Evolutionary conservation across 805 yeast genomes (phyloP).

Genomic region (Ogataea pignaliae): DNA sequence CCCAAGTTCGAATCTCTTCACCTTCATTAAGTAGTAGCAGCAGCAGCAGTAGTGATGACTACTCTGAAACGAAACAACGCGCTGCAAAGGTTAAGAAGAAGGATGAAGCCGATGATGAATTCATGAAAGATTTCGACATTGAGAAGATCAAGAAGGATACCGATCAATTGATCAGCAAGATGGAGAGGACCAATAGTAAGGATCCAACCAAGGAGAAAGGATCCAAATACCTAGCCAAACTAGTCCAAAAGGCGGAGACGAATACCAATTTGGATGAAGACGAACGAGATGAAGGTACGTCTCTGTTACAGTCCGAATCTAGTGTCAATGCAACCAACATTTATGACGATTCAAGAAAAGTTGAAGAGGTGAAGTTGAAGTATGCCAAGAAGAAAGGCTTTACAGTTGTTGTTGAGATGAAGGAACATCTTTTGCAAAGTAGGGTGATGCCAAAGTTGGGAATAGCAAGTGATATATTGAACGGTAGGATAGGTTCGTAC

Average conservation of each 20-base stretch:
- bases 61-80: no score
- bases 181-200: conserved; percentile 6
- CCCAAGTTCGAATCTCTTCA: no score
- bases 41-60: no score
- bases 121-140: conserved; percentile 23
- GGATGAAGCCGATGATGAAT: conserved; percentile 17
- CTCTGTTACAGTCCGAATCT: neutral
- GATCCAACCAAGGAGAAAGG: conserved; percentile 1
- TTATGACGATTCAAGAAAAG: conserved; percentile 13
- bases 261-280: conserved; percentile 2
- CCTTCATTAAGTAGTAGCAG: no score
- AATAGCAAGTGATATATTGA: conserved; percentile 19
- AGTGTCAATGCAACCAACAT: conserved; percentile 4
- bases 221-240: conserved; percentile 16
- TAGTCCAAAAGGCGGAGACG: conserved; percentile 13
- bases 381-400: conserved; percentile 12
- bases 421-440: conserved; percentile 5
- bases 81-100: no score
- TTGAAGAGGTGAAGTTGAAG: conserved; percentile 11
- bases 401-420: conserved; percentile 9
- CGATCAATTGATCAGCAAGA: conserved; percentile 27
- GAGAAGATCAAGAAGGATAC: conserved; percentile 27
- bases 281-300: neutral
- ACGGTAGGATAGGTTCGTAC: conserved; percentile 41
- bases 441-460: conserved; percentile 6